Evolutionary conservation across 805 yeast species (phyloP).

Genomic region (Metschnikowia gruessii): DNA sequence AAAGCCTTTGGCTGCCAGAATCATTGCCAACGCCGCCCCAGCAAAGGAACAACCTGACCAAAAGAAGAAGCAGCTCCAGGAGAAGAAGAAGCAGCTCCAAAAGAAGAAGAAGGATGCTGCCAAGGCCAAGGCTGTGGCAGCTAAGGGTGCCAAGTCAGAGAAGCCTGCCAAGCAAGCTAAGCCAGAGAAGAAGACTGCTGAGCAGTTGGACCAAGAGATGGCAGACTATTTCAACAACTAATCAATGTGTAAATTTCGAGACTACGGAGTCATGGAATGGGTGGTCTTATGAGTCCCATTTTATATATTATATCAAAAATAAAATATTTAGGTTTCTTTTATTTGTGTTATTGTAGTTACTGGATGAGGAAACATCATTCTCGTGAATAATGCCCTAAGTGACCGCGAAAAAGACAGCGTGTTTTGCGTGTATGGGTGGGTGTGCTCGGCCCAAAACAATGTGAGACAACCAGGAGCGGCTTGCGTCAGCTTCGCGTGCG

Average conservation of each 20-base stretch:
- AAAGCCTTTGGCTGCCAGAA: constrained; percentile 73
- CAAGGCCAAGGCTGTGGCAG: constrained; percentile 30
- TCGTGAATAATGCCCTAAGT: too few species aligned
- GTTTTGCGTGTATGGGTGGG: not conserved
- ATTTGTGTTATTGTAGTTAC: not conserved
- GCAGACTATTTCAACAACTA: constrained; percentile 76
- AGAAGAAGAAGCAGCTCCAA: constrained; percentile 28
- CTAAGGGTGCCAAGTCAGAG: constrained; percentile 22
- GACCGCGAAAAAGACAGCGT: not conserved
- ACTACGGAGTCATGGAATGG: not conserved
- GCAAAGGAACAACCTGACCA: constrained; percentile 20
- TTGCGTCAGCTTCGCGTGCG: constrained; percentile 2
- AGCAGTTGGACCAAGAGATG: constrained; percentile 97
- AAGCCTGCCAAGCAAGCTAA: constrained; percentile 39
- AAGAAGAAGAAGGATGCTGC: constrained; percentile 32
- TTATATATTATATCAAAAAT: not conserved
- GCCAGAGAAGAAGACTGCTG: constrained; percentile 68
- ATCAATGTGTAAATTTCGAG: not conserved
- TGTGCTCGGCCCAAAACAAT: not conserved
- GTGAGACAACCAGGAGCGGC: constrained; percentile 1
- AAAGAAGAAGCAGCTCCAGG: constrained; percentile 25
- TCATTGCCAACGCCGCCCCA: constrained; percentile 46
- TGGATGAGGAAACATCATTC: too few species aligned
- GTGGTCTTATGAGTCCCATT: too few species aligned
- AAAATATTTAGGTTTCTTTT: not conserved